Evolutionary conservation across 2,329 filamentous ascomycete species (phyloP), one percentile per base, ranked within the genome.

Genomic region (Fusarium clavum): DNA sequence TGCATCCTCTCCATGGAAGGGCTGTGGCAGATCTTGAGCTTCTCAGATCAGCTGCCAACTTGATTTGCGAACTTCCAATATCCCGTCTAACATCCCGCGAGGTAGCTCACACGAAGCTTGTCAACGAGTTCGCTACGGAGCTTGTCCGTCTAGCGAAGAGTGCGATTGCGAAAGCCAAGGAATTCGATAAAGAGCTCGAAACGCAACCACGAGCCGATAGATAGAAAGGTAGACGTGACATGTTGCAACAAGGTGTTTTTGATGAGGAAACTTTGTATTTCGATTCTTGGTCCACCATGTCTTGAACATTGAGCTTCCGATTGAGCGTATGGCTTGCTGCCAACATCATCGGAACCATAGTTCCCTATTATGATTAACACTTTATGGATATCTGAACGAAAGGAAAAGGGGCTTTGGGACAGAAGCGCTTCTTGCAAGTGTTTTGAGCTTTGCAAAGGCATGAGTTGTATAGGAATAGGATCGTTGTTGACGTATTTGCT

Each of bases 1-100:
- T 81, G 24, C 79, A 85, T 30, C 87, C 87, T 0, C 76, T 82
- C 0, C 77, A 84, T 27, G 76, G 80, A 0, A 77, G 82, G 27
- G 81, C 84, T 0, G 70, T 77, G 3, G 74, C 79, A 5, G 87
- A 89, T 58, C 71, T 88, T 7, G 79, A 81, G 8, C 77, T 87
- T 1, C 77, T 89, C 3, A 77, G 76, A 5, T 77, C 78, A 16
- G 80, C 83, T 0, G 81, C 82, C 0, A 74, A 80, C 0, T 79
- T 88, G 34, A 80, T 88, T 43, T 79, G 80, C 29, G 79, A 78
- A 7, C 79, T 84, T 67, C 78, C 78, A 0, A 75, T 74, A 1
- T 61, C 67, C 1, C 64, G 61, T 1, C 27, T 77, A 4, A 77
- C 79, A 0, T 64, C 76, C 1, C 74, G 78, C 16, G 83, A 84